These are phyloP conservation scores for Pleurotus cornucopiae DNA, from an alignment of 768 basidiomycete genomes.

Conservation along the genomic window DNA sequence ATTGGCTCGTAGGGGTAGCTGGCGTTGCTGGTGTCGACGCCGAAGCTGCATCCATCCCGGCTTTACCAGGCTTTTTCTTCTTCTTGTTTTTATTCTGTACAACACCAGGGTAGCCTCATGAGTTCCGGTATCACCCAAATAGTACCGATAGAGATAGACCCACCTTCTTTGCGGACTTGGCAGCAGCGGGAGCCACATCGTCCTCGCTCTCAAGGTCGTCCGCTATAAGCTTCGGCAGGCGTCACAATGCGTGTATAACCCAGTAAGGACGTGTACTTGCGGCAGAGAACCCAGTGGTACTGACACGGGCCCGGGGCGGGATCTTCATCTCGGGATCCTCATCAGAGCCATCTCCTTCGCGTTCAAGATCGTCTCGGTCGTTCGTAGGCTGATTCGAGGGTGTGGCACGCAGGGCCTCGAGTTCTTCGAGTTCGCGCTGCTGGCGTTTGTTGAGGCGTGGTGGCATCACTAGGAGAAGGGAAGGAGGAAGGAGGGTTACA, in stretches of 20 bases:
- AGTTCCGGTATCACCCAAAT: no score
- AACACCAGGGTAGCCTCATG: no score
- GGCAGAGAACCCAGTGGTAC: conserved; percentile 36
- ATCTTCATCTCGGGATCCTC: no score
- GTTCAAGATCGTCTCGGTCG: conserved; percentile 19
- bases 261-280: conserved; percentile 25
- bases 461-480: conserved; percentile 40
- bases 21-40: conserved; percentile 6
- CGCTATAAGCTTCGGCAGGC: conserved; percentile 20
- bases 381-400: conserved; percentile 30
- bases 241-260: conserved; percentile 34
- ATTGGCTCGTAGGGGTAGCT: conserved; percentile 2
- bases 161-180: conserved; percentile 11
- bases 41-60: conserved; percentile 4
- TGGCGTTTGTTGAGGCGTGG: conserved; percentile 81
- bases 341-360: no score
- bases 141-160: no score
- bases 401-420: conserved; percentile 45
- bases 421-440: conserved; percentile 80
- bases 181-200: conserved; percentile 22
- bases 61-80: conserved; percentile 33
- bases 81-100: conserved; percentile 29
- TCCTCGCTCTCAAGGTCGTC: conserved; percentile 21
- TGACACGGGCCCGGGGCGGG: conserved; percentile 1
- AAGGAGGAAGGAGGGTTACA: no score